phyloP scores from a whole-genome alignment of 768 basidiomycete genomes.

The Xerocomellus dryophilus region DNA sequence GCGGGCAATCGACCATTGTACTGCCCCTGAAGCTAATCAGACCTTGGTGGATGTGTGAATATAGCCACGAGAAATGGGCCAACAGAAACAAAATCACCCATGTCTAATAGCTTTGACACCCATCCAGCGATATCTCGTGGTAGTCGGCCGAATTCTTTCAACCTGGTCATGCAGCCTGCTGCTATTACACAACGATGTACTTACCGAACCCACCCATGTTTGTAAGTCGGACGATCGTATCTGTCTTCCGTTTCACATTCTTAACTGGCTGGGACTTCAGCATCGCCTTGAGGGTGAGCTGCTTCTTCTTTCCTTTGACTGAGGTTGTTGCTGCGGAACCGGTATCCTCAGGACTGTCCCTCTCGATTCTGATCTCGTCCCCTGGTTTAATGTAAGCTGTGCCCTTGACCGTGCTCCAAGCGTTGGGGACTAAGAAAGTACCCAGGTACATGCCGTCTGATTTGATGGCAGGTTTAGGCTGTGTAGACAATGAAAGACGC shows the following conservation, averaged over 20 bases:
- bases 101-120: constrained; percentile 72
- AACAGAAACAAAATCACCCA: constrained; percentile 40
- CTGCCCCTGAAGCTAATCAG: constrained; percentile 65
- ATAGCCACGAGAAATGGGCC: neutral
- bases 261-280: constrained; percentile 54
- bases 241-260: constrained; percentile 47
- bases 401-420: constrained; percentile 77
- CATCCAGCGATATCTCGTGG: constrained; percentile 68
- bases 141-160: constrained; percentile 71
- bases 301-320: constrained; percentile 50
- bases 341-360: constrained; percentile 45
- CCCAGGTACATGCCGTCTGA: constrained; percentile 52
- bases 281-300: constrained; percentile 65
- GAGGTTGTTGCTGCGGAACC: constrained; percentile 21
- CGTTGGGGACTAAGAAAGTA: constrained; percentile 65
- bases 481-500: constrained; percentile 38
- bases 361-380: constrained; percentile 58
- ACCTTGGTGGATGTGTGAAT: constrained; percentile 35
- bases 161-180: neutral
- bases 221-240: constrained; percentile 65
- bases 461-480: constrained; percentile 10
- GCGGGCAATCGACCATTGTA: constrained; percentile 77
- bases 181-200: constrained; percentile 6
- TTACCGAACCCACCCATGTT: constrained; percentile 65
- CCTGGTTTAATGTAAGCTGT: constrained; percentile 63